Evolutionary conservation across 2,329 filamentous ascomycete genomes (phyloP).

Genomic region (Colletotrichum graminicola): DNA sequence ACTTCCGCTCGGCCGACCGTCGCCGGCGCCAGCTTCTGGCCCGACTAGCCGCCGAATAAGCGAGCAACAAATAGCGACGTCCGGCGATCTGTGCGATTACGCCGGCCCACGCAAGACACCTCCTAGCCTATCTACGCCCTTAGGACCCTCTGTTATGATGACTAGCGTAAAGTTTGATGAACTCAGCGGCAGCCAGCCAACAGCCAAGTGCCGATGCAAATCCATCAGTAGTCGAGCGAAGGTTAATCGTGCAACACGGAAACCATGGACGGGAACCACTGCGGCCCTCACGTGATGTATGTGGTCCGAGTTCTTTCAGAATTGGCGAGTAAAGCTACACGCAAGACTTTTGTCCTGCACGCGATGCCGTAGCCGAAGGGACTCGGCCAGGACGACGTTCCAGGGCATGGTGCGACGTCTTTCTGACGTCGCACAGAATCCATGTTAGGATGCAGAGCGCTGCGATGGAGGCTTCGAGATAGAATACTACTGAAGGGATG

Average conservation of each 20-base stretch:
- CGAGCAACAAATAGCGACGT: constrained; percentile 51
- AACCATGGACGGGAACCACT: constrained; percentile 65
- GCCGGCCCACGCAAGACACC: constrained; percentile 42
- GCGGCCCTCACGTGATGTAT: constrained; percentile 62
- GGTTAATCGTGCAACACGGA: constrained; percentile 58
- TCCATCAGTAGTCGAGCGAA: constrained; percentile 54
- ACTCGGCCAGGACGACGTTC: constrained; percentile 42
- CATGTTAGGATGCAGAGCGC: not conserved
- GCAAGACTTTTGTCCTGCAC: constrained; percentile 59
- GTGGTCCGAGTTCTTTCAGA: constrained; percentile 64
- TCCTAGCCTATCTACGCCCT: not conserved
- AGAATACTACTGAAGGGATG: too few species aligned
- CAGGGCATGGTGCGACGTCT: constrained; percentile 19
- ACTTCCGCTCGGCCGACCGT: constrained; percentile 25
- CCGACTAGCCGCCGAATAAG: not conserved
- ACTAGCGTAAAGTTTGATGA: not conserved
- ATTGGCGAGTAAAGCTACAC: constrained; percentile 58
- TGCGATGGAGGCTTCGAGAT: not conserved
- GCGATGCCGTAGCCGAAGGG: constrained; percentile 47
- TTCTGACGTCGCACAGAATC: not conserved
- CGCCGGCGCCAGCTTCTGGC: not conserved
- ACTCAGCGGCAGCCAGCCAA: constrained; percentile 46
- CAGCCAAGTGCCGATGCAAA: constrained; percentile 56
- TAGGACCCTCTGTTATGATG: too few species aligned
- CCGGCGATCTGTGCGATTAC: constrained; percentile 59